Conservation (phyloP, 2,329 filamentous ascomycete genomes). For the Madurella fahalii region DNA sequence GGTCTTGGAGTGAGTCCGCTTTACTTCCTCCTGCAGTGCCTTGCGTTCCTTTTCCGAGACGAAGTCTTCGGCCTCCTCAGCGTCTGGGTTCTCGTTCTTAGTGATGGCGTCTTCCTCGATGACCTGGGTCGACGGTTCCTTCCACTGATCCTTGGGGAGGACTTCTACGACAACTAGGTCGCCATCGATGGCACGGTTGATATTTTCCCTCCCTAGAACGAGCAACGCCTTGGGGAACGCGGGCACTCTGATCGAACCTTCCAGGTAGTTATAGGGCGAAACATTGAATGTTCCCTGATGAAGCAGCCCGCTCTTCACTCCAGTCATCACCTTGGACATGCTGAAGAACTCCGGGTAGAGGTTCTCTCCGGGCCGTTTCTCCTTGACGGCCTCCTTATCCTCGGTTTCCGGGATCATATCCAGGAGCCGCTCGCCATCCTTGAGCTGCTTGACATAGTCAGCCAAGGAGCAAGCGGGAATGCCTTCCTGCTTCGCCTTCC, state of each 20-base stretch:
- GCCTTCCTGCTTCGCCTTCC: conserved; percentile 72
- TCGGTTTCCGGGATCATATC: conserved; percentile 88
- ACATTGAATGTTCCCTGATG: conserved; percentile 96
- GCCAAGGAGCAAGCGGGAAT: conserved; percentile 64
- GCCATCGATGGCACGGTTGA: conserved; percentile 88
- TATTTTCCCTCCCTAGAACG: conserved; percentile 88
- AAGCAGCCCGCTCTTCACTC: conserved; percentile 78
- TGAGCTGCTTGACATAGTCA: conserved; percentile 79
- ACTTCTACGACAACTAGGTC: conserved; percentile 93
- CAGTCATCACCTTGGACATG: conserved; percentile 90
- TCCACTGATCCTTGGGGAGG: conserved; percentile 93
- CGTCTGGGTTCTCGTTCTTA: conserved; percentile 89
- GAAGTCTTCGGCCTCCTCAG: conserved; percentile 69
- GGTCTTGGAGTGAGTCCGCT: conserved; percentile 71
- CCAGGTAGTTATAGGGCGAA: conserved; percentile 95
- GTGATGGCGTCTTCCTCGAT: conserved; percentile 91
- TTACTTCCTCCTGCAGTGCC: conserved; percentile 87
- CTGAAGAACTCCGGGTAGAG: conserved; percentile 89
- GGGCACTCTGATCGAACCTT: conserved; percentile 85
- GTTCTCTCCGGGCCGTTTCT: conserved; percentile 61
- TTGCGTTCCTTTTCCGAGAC: conserved; percentile 83
- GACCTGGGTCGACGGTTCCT: conserved; percentile 89
- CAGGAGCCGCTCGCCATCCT: conserved; percentile 78
- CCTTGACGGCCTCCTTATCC: conserved; percentile 61
- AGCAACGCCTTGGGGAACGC: conserved; percentile 87